Base-by-base conservation (phyloP, 495 filamentous ascomycete species). In the Ramalina intermedia region DNA sequence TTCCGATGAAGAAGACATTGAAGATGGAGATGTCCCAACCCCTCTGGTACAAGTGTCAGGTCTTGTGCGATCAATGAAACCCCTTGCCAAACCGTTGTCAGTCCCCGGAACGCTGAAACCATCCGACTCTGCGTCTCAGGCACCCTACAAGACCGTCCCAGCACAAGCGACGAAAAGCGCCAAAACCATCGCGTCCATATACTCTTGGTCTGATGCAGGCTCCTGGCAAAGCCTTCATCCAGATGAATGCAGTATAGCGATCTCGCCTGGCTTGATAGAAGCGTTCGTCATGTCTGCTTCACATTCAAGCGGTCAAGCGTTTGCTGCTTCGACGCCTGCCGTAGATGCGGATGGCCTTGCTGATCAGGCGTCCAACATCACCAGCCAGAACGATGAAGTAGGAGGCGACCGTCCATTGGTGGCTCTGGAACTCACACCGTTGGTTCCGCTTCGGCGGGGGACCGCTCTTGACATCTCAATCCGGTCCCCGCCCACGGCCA, bases 391-490 rank as follows among this genome's bases (percentile, higher is more conserved):
- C 9, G 66, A 71, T 38, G 64, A 67, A 18, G 55, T 62, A 8
- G 55, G 63, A 40, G 69, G 66, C 46, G 67, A 63, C 24, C 68
- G 71, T 3, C 85, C 87, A 3, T 67, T 95, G 1, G 67, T 98
- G 44, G 79, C 78, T 2, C 72, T 93, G 14, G 82, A 90, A 55
- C 75, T 99, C 14, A 95, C 88, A 1, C 91, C 91, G 0, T 66
- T 91, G 11, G 88, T 95, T 13, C 81, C 84, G 55, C 77, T 96
- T 39, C 80, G 90, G 52, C 80, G 86, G 41, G 88, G 88, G 45
- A 96, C 84, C 17, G 89, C 83, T 18, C 73, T 96, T 29, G 91
- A 99, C 60, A 87, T 99, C 44, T 89, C 90, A 43, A 87, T 99
- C 56, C 79, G 85, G 40, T 94, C 88, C 11, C 80, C 81, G 17